Conservation (phyloP, 1,284 basidiomycete genomes). For the Ceratobasidium sp. region DNA sequence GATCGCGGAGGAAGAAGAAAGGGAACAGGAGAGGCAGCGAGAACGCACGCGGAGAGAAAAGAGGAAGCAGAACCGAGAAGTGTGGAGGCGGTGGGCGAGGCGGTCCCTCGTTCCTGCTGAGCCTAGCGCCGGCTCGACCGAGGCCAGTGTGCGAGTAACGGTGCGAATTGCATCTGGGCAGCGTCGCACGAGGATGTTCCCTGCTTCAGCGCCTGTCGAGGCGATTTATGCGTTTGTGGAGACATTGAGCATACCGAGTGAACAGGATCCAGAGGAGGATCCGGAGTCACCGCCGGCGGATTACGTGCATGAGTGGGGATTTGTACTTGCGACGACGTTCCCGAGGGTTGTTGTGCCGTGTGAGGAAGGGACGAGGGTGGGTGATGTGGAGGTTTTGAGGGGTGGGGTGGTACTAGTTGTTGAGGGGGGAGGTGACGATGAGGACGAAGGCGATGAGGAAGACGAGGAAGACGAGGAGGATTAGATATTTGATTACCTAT, state of each 20-base stretch:
- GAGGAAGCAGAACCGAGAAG: conserved; percentile 58
- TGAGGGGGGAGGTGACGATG: conserved; percentile 62
- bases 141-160: conserved; percentile 68
- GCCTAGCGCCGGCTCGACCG: conserved; percentile 36
- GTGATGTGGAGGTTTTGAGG: conserved; percentile 67
- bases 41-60: conserved; percentile 55
- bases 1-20: conserved; percentile 60
- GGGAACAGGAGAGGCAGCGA: conserved; percentile 53
- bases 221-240: conserved; percentile 80
- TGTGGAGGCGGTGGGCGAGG: conserved; percentile 63
- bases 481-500: not conserved
- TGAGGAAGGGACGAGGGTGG: conserved; percentile 61
- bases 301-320: conserved; percentile 73
- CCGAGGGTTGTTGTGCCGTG: conserved; percentile 76
- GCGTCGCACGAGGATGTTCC: conserved; percentile 72
- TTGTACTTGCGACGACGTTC: conserved; percentile 76
- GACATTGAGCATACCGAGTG: conserved; percentile 62
- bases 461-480: conserved; percentile 48
- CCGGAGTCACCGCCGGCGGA: conserved; percentile 60
- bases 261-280: conserved; percentile 60
- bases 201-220: conserved; percentile 66
- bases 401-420: conserved; percentile 80
- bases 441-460: conserved; percentile 51
- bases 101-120: conserved; percentile 47
- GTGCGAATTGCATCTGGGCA: conserved; percentile 76